Evolutionary conservation across 306 rosid species (phyloP), one percentile per base, ranked within the genome.

Genomic region (Sophora flavescens): DNA sequence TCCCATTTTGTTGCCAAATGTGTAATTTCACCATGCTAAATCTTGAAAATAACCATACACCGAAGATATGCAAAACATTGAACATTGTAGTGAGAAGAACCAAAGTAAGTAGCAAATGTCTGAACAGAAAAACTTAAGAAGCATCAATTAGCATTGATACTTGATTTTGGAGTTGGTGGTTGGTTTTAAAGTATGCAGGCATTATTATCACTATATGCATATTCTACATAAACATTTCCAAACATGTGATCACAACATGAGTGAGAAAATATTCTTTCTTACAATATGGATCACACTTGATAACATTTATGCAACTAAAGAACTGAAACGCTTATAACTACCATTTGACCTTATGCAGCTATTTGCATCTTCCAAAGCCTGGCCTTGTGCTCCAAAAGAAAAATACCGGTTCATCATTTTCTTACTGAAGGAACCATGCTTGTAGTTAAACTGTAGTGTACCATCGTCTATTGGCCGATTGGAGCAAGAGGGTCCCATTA

Each of bases 371-470:
- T 93, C 87, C 61, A 66, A 71, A 1, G 75, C 84, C 53, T 87
- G 64, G 18, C 83, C 91, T 47, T 94, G 97, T 28, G 97, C 91
- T 39, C 98, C 97, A 80, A 94, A 87, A 73, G 90, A 82, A 64
- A 90, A 83, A 78, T 85, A 91, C 38, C 66, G 65, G 75, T 91
- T 94, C 92, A 94, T 91, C 87, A 87, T 30, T 85, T 84, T 81
- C 89, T 84, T 88, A 14, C 77, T 68, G 53, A 84, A 59, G 38
- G 91, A 86, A 69, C 80, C 72, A 42, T 83, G 86, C 79, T 68
- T 80, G 45, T 56, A 70, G 76, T 74, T 86, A 68, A 74, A 18
- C 16, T 65, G 17, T 45, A 61, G 66, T 11, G 68, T 69, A 70
- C 87, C 74, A 53, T 61, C 63, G 36, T 60, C 52, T 30, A 38